Evolutionary conservation across 805 yeast genomes (phyloP).

Genomic region (Saturnispora serradocipensis): DNA sequence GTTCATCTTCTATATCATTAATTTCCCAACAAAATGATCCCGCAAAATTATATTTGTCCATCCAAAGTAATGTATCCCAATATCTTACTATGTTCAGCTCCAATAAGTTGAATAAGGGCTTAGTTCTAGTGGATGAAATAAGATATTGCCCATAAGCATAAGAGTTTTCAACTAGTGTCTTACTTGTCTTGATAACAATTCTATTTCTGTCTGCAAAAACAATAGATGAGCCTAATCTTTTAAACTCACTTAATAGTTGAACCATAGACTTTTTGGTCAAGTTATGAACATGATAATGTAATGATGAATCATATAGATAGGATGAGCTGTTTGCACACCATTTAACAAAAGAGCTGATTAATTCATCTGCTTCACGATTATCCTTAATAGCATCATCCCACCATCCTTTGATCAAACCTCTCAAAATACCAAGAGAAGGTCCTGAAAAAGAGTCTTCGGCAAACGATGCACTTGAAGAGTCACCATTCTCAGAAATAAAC

Average conservation of each 20-base stretch:
- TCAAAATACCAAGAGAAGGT: slow-evolving; percentile 60
- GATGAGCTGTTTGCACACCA: slow-evolving; percentile 83
- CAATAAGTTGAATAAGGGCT: slow-evolving; percentile 73
- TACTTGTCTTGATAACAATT: slow-evolving; percentile 62
- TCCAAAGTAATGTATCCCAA: slow-evolving; percentile 94
- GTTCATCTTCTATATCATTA: slow-evolving; percentile 23
- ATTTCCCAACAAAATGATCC: slow-evolving; percentile 52
- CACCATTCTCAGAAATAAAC: slow-evolving; percentile 47
- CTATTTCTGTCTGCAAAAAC: slow-evolving; percentile 75
- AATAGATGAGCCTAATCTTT: slow-evolving; percentile 66
- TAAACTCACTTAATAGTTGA: slow-evolving; percentile 74
- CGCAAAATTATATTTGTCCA: slow-evolving; percentile 83
- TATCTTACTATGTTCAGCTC: slow-evolving; percentile 66
- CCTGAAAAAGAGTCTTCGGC: slow-evolving; percentile 79
- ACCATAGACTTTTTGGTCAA: slow-evolving; percentile 72
- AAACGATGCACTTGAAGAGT: slow-evolving; percentile 32
- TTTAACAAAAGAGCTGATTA: slow-evolving; percentile 69
- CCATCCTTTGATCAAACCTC: slow-evolving; percentile 76
- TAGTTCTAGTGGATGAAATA: slow-evolving; percentile 65
- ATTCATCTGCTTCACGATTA: slow-evolving; percentile 59
- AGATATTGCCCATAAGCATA: slow-evolving; percentile 86
- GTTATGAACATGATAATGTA: slow-evolving; percentile 83
- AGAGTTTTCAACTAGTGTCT: slow-evolving; percentile 73
- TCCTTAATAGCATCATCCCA: slow-evolving; percentile 82
- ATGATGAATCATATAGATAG: slow-evolving; percentile 60